Percentiles rank a stretch among this genome's conserved stretches.
phyloP scores from a whole-genome alignment of 202 grass and related monocot genomes.

The Dendrocalamus latiflorus region DNA sequence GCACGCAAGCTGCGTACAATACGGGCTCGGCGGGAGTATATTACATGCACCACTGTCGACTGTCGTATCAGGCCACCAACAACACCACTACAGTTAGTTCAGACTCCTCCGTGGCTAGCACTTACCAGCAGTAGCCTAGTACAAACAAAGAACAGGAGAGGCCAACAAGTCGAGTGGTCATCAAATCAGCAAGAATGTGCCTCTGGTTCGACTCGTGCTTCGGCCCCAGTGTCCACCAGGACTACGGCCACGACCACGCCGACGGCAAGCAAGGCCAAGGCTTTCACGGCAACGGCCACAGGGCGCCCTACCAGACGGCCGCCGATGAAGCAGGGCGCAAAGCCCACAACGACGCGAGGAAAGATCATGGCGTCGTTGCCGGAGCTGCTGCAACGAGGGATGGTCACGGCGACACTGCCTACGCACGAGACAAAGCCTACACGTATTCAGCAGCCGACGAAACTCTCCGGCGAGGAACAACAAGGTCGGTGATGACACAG shows the following conservation, averaged over 20 bases:
- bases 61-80: background rate
- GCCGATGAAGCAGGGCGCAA: background rate
- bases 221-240: background rate
- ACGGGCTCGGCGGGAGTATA: background rate
- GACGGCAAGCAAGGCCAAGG: background rate
- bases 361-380: background rate
- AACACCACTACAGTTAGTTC: background rate
- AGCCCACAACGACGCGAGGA: background rate
- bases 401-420: background rate
- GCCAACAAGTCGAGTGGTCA: background rate
- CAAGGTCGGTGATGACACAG: background rate
- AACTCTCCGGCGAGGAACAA: background rate
- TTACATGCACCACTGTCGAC: background rate
- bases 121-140: too few relatives aligned
- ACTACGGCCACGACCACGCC: background rate
- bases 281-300: background rate
- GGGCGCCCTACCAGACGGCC: background rate
- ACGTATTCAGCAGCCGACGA: background rate
- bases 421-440: background rate
- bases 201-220: background rate
- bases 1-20: background rate
- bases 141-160: too few relatives aligned
- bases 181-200: background rate
- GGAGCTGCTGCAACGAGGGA: background rate
- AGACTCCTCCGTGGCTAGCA: too few relatives aligned